A percentile compares a stretch with the other conserved stretches of the same genome.
These are phyloP conservation scores for Hansenula lynferdii DNA, from an alignment of 1,139 yeast genomes.

Conservation along the genomic window DNA sequence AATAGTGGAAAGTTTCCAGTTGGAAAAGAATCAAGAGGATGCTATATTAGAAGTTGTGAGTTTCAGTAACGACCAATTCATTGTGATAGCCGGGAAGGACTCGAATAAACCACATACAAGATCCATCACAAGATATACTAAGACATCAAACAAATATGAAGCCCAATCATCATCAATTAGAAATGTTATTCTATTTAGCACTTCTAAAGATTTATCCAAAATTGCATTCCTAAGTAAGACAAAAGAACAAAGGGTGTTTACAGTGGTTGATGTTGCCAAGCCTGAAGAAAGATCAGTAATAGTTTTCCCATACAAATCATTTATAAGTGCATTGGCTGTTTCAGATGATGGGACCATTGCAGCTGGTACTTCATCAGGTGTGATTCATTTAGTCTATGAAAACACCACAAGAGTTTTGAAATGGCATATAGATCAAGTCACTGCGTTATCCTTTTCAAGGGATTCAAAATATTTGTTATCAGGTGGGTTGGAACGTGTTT, in stretches of 20 bases:
- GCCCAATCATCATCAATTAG: conserved; percentile 26
- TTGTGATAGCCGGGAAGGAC: conserved; percentile 32
- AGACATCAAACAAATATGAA: conserved; percentile 22
- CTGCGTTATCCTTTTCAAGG: conserved; percentile 59
- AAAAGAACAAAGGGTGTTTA: conserved; percentile 26
- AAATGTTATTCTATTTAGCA: conserved; percentile 36
- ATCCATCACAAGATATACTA: conserved; percentile 22
- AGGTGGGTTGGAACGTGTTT: conserved; percentile 93
- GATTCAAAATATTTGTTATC: conserved; percentile 76
- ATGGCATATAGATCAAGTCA: conserved; percentile 91
- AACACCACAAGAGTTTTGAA: conserved; percentile 63
- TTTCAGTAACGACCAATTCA: conserved; percentile 24
- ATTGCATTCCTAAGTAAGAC: conserved; percentile 38
- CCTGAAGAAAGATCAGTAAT: conserved; percentile 21
- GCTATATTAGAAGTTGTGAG: conserved; percentile 30
- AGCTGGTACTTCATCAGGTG: conserved; percentile 76
- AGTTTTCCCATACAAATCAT: conserved; percentile 36
- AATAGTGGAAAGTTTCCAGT: conserved; percentile 9
- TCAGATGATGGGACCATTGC: conserved; percentile 69
- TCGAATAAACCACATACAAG: conserved; percentile 33
- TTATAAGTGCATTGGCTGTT: conserved; percentile 54
- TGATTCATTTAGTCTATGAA: conserved; percentile 67
- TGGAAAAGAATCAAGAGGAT: conserved; percentile 17
- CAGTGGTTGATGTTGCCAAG: conserved; percentile 11
- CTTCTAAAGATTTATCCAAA: conserved; percentile 42